phyloP scores from a whole-genome alignment of 1,284 basidiomycete species.

The Boletellus sp. region DNA sequence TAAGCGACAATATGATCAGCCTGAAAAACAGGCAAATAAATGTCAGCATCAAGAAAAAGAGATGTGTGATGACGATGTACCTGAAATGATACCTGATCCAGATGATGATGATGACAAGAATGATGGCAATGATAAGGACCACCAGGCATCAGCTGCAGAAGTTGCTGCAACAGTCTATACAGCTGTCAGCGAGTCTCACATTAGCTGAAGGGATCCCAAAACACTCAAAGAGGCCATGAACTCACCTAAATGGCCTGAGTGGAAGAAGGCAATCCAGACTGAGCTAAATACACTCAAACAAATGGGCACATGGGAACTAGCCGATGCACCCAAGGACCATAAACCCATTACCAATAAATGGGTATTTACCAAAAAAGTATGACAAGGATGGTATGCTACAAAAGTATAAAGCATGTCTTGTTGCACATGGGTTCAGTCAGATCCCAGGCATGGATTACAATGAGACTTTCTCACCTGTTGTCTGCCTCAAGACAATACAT shows the following conservation, averaged over 20 bases:
- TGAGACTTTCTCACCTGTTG: not conserved
- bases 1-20: too few relatives aligned
- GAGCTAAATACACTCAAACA: not conserved
- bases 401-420: constrained; percentile 7
- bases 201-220: not conserved
- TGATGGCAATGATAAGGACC: too few relatives aligned
- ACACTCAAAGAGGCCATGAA: not conserved
- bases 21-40: too few relatives aligned
- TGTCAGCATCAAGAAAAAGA: too few relatives aligned
- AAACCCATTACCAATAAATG: constrained; percentile 2
- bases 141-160: too few relatives aligned
- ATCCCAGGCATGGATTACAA: not conserved
- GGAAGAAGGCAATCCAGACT: not conserved
- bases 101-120: too few relatives aligned
- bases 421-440: constrained; percentile 1
- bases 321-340: not conserved
- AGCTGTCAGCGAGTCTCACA: not conserved
- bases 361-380: constrained; percentile 5
- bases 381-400: constrained; percentile 5
- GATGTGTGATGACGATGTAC: too few relatives aligned
- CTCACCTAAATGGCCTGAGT: not conserved
- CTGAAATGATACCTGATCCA: too few relatives aligned
- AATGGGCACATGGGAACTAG: constrained; percentile 5
- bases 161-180: too few relatives aligned
- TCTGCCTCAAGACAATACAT: not conserved